phyloP scores from a whole-genome alignment of 495 filamentous ascomycete species.

The Cercophora sp. region DNA sequence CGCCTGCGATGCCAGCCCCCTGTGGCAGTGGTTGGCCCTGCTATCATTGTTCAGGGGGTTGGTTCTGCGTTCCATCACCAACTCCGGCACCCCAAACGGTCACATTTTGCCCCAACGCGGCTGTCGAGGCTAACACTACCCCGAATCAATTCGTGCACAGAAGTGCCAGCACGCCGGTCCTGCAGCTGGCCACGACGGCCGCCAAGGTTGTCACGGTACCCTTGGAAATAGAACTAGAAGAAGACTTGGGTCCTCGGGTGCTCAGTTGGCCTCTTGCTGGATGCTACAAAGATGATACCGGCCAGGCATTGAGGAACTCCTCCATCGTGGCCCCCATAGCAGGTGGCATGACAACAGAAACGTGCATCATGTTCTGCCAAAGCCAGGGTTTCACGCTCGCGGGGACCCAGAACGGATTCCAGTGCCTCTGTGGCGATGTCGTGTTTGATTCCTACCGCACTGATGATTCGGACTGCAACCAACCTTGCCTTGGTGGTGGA shows the following conservation, averaged over 20 bases:
- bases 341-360: slow-evolving; percentile 45
- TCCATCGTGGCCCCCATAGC: slow-evolving; percentile 25
- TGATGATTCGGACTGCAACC: slow-evolving; percentile 35
- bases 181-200: slow-evolving; percentile 4
- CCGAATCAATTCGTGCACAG: too few species aligned
- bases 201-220: background rate
- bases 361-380: slow-evolving; percentile 53
- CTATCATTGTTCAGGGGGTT: slow-evolving; percentile 34
- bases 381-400: slow-evolving; percentile 45
- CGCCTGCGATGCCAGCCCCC: slow-evolving; percentile 37
- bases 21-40: slow-evolving; percentile 42
- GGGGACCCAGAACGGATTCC: slow-evolving; percentile 57
- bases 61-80: slow-evolving; percentile 36
- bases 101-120: background rate
- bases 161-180: too few species aligned
- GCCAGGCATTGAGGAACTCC: slow-evolving; percentile 45
- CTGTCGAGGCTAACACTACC: too few species aligned
- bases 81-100: slow-evolving; percentile 15
- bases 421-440: slow-evolving; percentile 58
- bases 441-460: slow-evolving; percentile 33
- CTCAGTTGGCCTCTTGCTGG: slow-evolving; percentile 53
- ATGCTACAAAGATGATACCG: slow-evolving; percentile 51
- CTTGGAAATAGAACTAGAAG: slow-evolving; percentile 12
- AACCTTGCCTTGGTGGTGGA: slow-evolving; percentile 38
- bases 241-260: slow-evolving; percentile 18